Conservation (phyloP, 2,329 filamentous ascomycete genomes). For the Monilinia polystroma region DNA sequence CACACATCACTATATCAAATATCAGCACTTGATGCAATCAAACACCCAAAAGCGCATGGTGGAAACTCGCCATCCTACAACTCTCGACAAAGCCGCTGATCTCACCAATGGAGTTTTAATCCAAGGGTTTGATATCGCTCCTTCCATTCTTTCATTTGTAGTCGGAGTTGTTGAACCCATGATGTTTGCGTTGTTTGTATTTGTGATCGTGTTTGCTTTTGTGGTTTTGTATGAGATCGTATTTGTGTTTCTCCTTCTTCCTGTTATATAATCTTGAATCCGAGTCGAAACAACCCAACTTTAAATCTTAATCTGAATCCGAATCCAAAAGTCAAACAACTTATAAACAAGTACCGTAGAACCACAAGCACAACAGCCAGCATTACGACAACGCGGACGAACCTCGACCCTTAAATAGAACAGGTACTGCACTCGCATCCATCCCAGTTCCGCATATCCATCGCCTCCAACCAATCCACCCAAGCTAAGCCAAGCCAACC, state of each 20-base stretch:
- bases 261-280: not conserved
- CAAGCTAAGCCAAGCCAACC: no score
- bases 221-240: no score
- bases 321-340: not conserved
- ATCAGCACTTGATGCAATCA: constrained; percentile 4
- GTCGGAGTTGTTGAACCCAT: constrained; percentile 15
- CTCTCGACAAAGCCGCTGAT: constrained; percentile 32
- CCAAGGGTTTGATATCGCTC: constrained; percentile 29
- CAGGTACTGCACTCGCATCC: no score
- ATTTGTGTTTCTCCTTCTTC: no score
- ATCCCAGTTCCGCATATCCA: no score
- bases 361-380: no score
- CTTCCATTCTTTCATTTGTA: not conserved
- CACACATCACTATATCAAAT: constrained; percentile 55
- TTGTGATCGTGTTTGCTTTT: not conserved
- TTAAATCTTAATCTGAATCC: not conserved
- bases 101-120: constrained; percentile 34
- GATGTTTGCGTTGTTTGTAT: not conserved
- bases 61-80: constrained; percentile 35
- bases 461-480: no score
- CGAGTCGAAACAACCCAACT: no score
- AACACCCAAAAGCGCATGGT: not conserved
- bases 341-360: no score
- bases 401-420: no score
- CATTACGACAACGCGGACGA: no score